Evolutionary conservation across 495 filamentous ascomycete genomes (phyloP).

Genomic region (Annulohypoxylon moriforme): DNA sequence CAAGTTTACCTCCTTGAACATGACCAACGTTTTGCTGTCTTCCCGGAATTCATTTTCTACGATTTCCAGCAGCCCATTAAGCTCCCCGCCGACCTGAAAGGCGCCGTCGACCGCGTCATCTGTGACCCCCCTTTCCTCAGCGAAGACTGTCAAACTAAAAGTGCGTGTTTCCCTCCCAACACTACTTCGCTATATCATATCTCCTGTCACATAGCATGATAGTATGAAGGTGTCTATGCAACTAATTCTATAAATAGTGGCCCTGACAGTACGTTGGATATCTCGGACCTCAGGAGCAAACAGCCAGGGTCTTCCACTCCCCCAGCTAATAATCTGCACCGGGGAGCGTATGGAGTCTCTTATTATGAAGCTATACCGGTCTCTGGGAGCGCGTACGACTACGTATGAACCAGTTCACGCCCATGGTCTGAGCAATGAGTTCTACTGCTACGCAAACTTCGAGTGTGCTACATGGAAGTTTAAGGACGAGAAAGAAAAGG

Average conservation of each 20-base stretch:
- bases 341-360: conserved; percentile 74
- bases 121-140: conserved; percentile 82
- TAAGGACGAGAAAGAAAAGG: conserved; percentile 38
- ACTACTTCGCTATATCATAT: not conserved
- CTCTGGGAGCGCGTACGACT: conserved; percentile 65
- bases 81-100: conserved; percentile 71
- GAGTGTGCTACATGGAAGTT: conserved; percentile 67
- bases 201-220: not conserved
- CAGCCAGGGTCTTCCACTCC: not conserved
- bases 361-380: conserved; percentile 62
- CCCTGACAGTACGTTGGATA: conserved; percentile 78
- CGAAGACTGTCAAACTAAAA: conserved; percentile 83
- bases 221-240: not conserved
- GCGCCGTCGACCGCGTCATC: conserved; percentile 72
- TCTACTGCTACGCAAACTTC: conserved; percentile 80
- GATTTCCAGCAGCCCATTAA: conserved; percentile 75
- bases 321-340: conserved; percentile 72
- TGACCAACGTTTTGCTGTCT: conserved; percentile 76
- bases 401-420: conserved; percentile 71
- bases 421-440: conserved; percentile 79
- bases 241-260: conserved; percentile 57
- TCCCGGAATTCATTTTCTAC: conserved; percentile 76
- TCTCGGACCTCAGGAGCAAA: conserved; percentile 50
- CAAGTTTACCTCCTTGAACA: conserved; percentile 72
- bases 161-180: conserved; percentile 52